A percentile compares a stretch with the other conserved stretches of the same genome.
phyloP scores from a whole-genome alignment of 1,139 yeast genomes.

The Lodderomyces margitis region DNA sequence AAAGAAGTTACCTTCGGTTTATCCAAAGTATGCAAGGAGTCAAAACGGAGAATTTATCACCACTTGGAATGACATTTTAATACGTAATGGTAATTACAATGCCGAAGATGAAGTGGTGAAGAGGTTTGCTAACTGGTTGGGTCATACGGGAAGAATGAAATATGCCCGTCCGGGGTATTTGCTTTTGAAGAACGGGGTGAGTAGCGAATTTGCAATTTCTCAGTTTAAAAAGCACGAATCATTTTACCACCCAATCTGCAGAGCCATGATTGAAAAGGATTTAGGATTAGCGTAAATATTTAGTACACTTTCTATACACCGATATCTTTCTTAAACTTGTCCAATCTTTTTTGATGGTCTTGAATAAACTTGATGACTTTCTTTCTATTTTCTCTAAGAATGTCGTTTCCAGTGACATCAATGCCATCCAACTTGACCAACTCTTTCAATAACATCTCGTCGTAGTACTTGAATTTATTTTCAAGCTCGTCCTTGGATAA shows the following conservation, averaged over 20 bases:
- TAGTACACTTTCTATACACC: neutral
- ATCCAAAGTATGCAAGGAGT: conserved; percentile 24
- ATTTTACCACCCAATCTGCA: conserved; percentile 42
- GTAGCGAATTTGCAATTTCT: conserved; percentile 29
- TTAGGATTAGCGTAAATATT: conserved; percentile 16
- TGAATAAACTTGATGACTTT: conserved; percentile 61
- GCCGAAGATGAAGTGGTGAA: conserved; percentile 20
- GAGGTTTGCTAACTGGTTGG: conserved; percentile 36
- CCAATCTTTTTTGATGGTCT: conserved; percentile 57
- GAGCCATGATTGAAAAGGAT: conserved; percentile 36
- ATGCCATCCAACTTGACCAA: conserved; percentile 65
- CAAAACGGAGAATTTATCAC: conserved; percentile 35
- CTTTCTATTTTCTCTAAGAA: conserved; percentile 57
- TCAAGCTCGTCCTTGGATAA: conserved; percentile 40
- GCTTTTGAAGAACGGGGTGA: conserved; percentile 25
- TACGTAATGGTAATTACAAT: conserved; percentile 25
- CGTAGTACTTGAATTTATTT: conserved; percentile 57
- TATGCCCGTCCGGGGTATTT: conserved; percentile 43
- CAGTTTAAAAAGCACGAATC: conserved; percentile 25
- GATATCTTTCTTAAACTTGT: conserved; percentile 46
- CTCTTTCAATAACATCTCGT: conserved; percentile 66
- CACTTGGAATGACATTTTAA: conserved; percentile 31
- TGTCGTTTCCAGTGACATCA: conserved; percentile 50
- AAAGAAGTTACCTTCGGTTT: conserved; percentile 21
- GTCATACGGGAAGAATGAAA: conserved; percentile 45